Conservation (phyloP, 495 filamentous ascomycete genomes). For the Xylaria palmicola region DNA sequence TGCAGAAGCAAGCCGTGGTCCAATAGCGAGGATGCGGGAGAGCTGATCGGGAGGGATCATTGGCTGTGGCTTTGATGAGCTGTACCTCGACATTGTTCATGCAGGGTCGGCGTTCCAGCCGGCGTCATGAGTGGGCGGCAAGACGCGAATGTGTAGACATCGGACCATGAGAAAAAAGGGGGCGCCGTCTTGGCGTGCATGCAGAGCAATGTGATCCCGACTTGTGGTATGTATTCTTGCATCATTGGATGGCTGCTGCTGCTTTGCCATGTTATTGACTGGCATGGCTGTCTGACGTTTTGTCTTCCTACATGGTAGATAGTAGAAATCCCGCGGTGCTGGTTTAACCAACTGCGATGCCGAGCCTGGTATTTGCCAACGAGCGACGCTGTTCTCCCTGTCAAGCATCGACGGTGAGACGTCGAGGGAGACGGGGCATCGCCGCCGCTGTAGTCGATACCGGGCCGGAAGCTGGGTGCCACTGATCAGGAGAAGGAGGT, state of each 20-base stretch:
- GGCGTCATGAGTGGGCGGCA: conserved; percentile 7
- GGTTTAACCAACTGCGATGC: background rate
- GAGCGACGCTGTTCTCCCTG: background rate
- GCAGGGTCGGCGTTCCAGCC: conserved; percentile 3
- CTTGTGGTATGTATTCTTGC: too few species aligned
- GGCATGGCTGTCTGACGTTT: background rate
- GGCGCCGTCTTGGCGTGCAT: conserved; percentile 11
- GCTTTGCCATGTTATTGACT: background rate
- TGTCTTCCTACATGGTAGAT: too few species aligned
- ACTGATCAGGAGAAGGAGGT: background rate
- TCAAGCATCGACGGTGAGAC: background rate
- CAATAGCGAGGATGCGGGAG: conserved; percentile 2
- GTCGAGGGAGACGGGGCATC: background rate
- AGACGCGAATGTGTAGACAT: conserved; percentile 1
- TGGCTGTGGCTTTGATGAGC: conserved; percentile 12
- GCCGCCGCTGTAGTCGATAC: too few species aligned
- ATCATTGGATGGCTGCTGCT: too few species aligned
- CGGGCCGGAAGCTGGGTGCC: background rate
- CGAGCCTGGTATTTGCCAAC: background rate
- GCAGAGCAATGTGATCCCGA: conserved; percentile 1
- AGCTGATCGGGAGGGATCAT: conserved; percentile 2
- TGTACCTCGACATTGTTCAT: conserved; percentile 14
- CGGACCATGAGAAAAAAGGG: conserved; percentile 8
- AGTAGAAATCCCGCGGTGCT: background rate
- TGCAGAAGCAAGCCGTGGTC: background rate